Conservation (phyloP, 73 alveolate genomes). For the Paramecium octaurelia region DNA sequence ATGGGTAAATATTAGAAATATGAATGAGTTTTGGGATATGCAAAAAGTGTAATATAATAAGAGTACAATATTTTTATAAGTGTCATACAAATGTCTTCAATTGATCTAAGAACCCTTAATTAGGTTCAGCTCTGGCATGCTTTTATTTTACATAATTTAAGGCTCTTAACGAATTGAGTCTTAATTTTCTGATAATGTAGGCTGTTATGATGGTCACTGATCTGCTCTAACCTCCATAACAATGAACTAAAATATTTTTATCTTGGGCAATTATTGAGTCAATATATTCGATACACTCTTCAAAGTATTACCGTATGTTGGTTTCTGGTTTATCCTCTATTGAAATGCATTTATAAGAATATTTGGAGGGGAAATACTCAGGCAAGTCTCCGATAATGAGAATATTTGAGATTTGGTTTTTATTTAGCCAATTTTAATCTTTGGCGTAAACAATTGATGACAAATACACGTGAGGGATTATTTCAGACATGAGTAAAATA, state of each 20-base stretch:
- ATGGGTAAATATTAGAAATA: no score
- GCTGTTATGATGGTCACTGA: constrained; percentile 69
- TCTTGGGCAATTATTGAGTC: neutral
- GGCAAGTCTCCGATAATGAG: constrained; percentile 43
- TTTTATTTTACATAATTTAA: constrained; percentile 20
- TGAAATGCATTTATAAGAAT: constrained; percentile 47
- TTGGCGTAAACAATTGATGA: constrained; percentile 48
- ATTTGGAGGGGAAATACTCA: constrained; percentile 38
- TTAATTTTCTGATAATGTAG: constrained; percentile 51
- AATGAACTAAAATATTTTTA: constrained; percentile 65
- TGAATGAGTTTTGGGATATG: neutral
- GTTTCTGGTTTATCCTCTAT: constrained; percentile 53
- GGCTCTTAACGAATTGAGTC: constrained; percentile 57
- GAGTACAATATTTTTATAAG: neutral
- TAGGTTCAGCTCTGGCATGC: constrained; percentile 61
- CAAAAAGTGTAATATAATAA: neutral
- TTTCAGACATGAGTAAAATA: neutral
- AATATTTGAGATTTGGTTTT: neutral
- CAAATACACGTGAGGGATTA: neutral
- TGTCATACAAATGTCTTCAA: neutral
- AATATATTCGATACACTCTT: constrained; percentile 63
- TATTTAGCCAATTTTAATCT: constrained; percentile 1
- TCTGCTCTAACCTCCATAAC: constrained; percentile 74
- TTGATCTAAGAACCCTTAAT: constrained; percentile 63
- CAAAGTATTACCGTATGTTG: constrained; percentile 31